Evolutionary conservation across 2,329 filamentous ascomycete species (phyloP).

Genomic region (Fusarium sp.): DNA sequence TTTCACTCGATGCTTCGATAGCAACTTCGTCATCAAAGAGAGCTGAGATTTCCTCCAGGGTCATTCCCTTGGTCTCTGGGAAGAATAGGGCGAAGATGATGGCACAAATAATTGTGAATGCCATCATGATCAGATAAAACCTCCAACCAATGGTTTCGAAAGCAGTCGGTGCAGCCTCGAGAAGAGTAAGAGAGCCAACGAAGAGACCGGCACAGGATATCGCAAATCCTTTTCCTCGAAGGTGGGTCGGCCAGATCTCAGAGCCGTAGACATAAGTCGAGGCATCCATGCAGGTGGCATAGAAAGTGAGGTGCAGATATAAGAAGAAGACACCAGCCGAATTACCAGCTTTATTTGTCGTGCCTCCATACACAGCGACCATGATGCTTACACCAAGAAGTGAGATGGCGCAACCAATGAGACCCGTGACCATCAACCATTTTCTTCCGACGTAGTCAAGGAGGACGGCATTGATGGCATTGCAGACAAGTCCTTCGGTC

Average conservation of each 20-base stretch:
- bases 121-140: neutral
- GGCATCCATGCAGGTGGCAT: neutral
- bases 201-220: neutral
- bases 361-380: neutral
- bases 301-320: neutral
- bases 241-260: neutral
- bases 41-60: neutral
- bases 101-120: neutral
- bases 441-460: neutral
- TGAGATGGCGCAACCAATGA: neutral
- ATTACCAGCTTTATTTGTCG: neutral
- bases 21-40: neutral
- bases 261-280: neutral
- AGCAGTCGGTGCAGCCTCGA: neutral
- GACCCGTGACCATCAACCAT: neutral
- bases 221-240: neutral
- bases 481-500: neutral
- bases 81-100: neutral
- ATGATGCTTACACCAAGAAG: neutral
- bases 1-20: neutral
- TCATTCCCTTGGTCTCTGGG: neutral
- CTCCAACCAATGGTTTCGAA: neutral
- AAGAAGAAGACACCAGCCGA: neutral
- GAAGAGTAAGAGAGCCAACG: neutral
- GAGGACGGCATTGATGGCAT: neutral